Conservation (phyloP, 805 yeast genomes). For the Debaryomyces tyrocola region DNA sequence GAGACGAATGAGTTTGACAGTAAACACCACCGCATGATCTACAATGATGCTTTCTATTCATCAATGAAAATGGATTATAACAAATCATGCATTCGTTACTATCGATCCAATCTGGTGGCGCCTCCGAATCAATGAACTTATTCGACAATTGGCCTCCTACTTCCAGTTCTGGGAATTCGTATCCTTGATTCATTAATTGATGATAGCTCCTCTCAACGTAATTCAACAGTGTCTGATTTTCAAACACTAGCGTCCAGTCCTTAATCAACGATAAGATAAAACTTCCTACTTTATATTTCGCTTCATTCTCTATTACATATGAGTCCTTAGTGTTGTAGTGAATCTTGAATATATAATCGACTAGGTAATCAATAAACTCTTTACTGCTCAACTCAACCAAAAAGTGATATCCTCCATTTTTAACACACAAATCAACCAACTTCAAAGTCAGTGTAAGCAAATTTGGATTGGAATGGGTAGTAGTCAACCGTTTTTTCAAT, state of each 20-base stretch:
- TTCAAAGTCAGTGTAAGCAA: slow-evolving; percentile 73
- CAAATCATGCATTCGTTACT: slow-evolving; percentile 95
- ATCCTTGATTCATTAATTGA: slow-evolving; percentile 60
- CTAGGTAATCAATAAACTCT: slow-evolving; percentile 82
- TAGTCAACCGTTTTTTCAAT: slow-evolving; percentile 70
- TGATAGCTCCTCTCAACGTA: slow-evolving; percentile 65
- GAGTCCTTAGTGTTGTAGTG: slow-evolving; percentile 35
- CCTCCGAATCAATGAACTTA: slow-evolving; percentile 76
- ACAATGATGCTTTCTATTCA: slow-evolving; percentile 94
- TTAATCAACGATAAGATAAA: slow-evolving; percentile 65
- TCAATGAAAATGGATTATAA: slow-evolving; percentile 71
- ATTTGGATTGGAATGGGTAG: slow-evolving; percentile 70
- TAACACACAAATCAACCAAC: slow-evolving; percentile 81
- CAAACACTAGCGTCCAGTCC: slow-evolving; percentile 75
- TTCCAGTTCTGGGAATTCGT: slow-evolving; percentile 56
- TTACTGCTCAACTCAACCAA: slow-evolving; percentile 74
- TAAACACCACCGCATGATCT: slow-evolving; percentile 96
- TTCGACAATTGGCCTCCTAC: slow-evolving; percentile 33
- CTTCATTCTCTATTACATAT: slow-evolving; percentile 20
- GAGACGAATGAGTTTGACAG: slow-evolving; percentile 81
- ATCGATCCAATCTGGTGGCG: slow-evolving; percentile 98
- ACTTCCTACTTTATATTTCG: slow-evolving; percentile 48
- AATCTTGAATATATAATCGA: slow-evolving; percentile 41
- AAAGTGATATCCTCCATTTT: slow-evolving; percentile 90
- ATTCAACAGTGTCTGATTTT: slow-evolving; percentile 60